These are phyloP conservation scores for Pleurotus giganteus DNA, from an alignment of 768 basidiomycete species.

Conservation along the genomic window DNA sequence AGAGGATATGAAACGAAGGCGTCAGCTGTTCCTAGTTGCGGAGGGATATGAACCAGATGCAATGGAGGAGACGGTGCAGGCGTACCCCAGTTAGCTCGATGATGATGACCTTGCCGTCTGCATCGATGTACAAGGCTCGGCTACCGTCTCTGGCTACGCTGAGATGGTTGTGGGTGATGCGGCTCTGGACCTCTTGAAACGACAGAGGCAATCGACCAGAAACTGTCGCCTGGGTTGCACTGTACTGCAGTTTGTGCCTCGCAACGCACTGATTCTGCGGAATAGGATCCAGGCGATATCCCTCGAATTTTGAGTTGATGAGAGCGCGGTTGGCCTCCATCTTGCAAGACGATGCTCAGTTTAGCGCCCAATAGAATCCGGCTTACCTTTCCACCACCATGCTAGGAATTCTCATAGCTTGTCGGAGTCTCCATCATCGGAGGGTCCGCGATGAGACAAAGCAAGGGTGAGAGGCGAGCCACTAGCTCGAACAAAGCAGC, in stretches of 20 bases:
- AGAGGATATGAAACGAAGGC: conserved; percentile 56
- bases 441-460: not conserved
- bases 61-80: conserved; percentile 2
- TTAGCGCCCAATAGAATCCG: not conserved
- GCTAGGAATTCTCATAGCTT: no score
- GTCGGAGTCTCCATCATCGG: not conserved
- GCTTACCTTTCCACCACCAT: not conserved
- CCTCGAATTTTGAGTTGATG: conserved; percentile 82
- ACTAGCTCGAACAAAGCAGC: not conserved
- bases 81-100: conserved; percentile 57
- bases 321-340: conserved; percentile 42
- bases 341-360: conserved; percentile 8
- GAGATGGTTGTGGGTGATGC: conserved; percentile 85
- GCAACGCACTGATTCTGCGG: conserved; percentile 53
- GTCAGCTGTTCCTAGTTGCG: conserved; percentile 45
- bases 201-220: conserved; percentile 63
- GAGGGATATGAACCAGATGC: conserved; percentile 11
- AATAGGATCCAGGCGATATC: conserved; percentile 70
- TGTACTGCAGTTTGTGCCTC: conserved; percentile 49
- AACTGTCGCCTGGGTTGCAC: conserved; percentile 59
- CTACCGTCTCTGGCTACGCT: conserved; percentile 41
- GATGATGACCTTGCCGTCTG: conserved; percentile 55
- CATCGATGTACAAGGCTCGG: conserved; percentile 67
- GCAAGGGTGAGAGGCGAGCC: not conserved
- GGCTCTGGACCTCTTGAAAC: conserved; percentile 80